Evolutionary conservation across 2,329 filamentous ascomycete species (phyloP).

Genomic region (Cryphonectria nitschkei): DNA sequence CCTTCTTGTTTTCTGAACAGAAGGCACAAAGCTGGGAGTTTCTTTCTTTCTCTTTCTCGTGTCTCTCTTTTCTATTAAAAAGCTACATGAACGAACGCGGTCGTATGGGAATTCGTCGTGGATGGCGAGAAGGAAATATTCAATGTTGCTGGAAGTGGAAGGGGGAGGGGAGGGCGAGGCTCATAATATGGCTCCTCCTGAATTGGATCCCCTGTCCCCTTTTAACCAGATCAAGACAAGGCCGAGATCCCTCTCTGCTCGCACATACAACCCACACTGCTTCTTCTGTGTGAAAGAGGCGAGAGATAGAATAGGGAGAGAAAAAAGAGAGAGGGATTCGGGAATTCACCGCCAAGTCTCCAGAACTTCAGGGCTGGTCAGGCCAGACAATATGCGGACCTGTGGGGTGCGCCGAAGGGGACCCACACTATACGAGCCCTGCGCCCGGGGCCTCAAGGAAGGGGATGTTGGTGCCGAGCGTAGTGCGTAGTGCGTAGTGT

Average conservation of each 20-base stretch:
- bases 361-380: constrained; percentile 21
- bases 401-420: constrained; percentile 23
- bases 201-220: constrained; percentile 22
- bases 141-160: not conserved
- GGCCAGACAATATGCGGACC: constrained; percentile 30
- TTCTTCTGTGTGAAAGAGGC: not conserved
- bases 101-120: constrained; percentile 13
- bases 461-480: constrained; percentile 10
- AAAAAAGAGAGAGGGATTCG: constrained; percentile 23
- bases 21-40: not conserved
- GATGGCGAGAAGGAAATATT: not conserved
- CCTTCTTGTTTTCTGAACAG: not conserved
- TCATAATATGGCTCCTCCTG: constrained; percentile 1
- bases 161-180: not conserved
- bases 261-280: not conserved
- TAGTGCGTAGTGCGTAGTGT: constrained; percentile 4
- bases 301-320: not conserved
- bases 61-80: constrained; percentile 22
- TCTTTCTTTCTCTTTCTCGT: not conserved
- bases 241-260: not conserved
- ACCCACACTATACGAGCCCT: constrained; percentile 30
- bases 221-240: constrained; percentile 21
- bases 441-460: constrained; percentile 6
- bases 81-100: constrained; percentile 28
- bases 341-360: constrained; percentile 29